phyloP scores from a whole-genome alignment of 2,329 filamentous ascomycete genomes.

The Phialocephala sp. region DNA sequence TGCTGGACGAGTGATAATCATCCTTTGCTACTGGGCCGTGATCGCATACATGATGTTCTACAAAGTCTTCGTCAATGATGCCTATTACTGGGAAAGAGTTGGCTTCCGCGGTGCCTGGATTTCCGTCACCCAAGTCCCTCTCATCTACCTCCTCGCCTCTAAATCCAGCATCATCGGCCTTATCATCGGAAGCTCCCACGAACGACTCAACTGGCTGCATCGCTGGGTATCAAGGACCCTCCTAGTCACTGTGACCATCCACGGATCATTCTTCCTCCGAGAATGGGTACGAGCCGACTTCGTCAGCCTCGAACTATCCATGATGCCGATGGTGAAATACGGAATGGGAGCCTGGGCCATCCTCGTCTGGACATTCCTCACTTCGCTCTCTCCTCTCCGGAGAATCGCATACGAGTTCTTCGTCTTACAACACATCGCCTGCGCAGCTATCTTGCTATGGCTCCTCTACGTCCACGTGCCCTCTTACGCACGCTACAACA shows the following conservation, averaged over 20 bases:
- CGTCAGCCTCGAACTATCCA: conserved; percentile 60
- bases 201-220: conserved; percentile 75
- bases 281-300: conserved; percentile 67
- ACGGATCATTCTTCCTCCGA: conserved; percentile 72
- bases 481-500: conserved; percentile 60
- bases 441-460: conserved; percentile 66
- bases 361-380: conserved; percentile 68
- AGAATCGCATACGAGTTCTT: conserved; percentile 73
- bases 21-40: conserved; percentile 63
- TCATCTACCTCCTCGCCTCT: conserved; percentile 66
- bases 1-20: conserved; percentile 58
- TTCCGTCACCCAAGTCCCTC: conserved; percentile 66
- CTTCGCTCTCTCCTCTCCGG: conserved; percentile 67
- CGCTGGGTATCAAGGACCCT: conserved; percentile 74
- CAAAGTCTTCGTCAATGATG: conserved; percentile 55
- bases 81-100: conserved; percentile 66
- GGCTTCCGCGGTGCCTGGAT: conserved; percentile 73
- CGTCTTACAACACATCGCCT: conserved; percentile 69
- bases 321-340: conserved; percentile 70
- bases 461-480: conserved; percentile 69
- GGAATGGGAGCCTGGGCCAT: conserved; percentile 71
- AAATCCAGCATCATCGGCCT: conserved; percentile 65
- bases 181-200: conserved; percentile 68
- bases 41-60: conserved; percentile 62
- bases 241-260: conserved; percentile 70